A percentile compares a stretch with the other conserved stretches of the same genome.
Conservation (phyloP, 2,329 filamentous ascomycete species). For the Penicillium concentricum region DNA sequence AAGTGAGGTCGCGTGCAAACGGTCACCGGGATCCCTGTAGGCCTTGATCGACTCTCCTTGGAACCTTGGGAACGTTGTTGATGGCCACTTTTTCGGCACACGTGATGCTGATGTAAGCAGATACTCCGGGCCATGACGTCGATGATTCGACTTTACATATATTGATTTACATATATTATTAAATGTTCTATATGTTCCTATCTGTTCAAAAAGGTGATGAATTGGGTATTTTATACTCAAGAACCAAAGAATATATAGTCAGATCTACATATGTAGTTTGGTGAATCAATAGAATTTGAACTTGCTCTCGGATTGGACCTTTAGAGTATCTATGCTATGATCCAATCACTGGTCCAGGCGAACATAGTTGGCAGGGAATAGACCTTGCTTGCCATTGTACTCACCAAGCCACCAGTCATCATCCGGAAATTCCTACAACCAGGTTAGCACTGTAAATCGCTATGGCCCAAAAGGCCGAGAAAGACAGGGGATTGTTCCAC, state of each 20-base stretch:
- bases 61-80: conserved; percentile 19
- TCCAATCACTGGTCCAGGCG: conserved; percentile 35
- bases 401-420: conserved; percentile 98
- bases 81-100: conserved; percentile 20
- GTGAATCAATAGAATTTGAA: neutral
- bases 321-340: neutral
- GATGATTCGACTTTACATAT: conserved; percentile 1
- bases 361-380: conserved; percentile 67
- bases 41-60: conserved; percentile 9
- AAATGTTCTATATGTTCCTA: neutral
- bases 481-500: conserved; percentile 33
- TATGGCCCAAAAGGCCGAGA: neutral
- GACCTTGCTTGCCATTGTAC: conserved; percentile 72
- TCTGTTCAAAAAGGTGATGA: neutral
- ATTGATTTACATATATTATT: neutral
- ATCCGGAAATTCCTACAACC: conserved; percentile 79
- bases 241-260: neutral
- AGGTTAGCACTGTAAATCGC: conserved; percentile 23
- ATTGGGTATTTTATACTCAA: neutral
- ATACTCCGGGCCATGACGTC: conserved; percentile 14
- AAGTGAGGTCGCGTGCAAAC: conserved; percentile 5
- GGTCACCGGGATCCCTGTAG: conserved; percentile 14
- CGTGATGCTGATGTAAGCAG: conserved; percentile 17
- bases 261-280: neutral
- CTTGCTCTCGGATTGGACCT: neutral